A percentile compares a stretch with the other conserved stretches of the same genome.
Conservation (phyloP, 148 eudicot genomes). For the Rheum nobile region DNA sequence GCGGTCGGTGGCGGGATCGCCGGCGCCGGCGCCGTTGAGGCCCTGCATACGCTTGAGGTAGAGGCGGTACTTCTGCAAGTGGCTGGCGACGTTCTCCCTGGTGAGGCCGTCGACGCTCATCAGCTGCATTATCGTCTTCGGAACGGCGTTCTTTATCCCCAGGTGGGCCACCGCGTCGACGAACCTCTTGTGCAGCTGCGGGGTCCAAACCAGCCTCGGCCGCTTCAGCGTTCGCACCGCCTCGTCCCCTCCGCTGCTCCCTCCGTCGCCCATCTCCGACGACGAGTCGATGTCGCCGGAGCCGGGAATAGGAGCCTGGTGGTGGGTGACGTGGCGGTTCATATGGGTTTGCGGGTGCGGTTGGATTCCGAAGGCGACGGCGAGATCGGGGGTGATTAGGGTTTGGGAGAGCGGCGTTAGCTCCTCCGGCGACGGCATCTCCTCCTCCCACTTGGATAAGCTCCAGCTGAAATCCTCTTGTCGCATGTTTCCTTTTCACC, state of each 20-base stretch:
- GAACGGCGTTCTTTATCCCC: constrained; percentile 68
- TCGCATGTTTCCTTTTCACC: constrained; percentile 28
- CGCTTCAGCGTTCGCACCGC: constrained; percentile 56
- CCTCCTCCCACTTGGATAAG: constrained; percentile 73
- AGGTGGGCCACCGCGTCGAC: constrained; percentile 72
- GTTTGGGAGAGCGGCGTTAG: constrained; percentile 71
- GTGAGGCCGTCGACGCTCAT: constrained; percentile 70
- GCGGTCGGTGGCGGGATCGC: constrained; percentile 63
- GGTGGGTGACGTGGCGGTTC: constrained; percentile 1
- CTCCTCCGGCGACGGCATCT: constrained; percentile 42
- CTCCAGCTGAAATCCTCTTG: constrained; percentile 70
- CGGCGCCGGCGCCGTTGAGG: constrained; percentile 20
- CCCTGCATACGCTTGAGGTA: constrained; percentile 67
- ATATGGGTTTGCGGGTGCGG: neutral
- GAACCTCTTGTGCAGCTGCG: constrained; percentile 66
- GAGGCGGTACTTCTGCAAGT: constrained; percentile 52
- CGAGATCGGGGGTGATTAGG: constrained; percentile 84
- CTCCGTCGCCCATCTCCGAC: constrained; percentile 32
- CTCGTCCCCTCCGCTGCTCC: constrained; percentile 37
- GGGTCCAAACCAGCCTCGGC: constrained; percentile 73
- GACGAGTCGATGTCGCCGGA: constrained; percentile 57
- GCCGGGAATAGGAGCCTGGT: constrained; percentile 20
- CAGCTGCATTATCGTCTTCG: constrained; percentile 71
- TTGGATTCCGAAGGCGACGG: constrained; percentile 60
- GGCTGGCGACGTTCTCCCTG: constrained; percentile 64